Evolutionary conservation across 768 basidiomycete genomes (phyloP), one percentile per base, ranked within the genome.

Genomic region (Suillus occidentalis): DNA sequence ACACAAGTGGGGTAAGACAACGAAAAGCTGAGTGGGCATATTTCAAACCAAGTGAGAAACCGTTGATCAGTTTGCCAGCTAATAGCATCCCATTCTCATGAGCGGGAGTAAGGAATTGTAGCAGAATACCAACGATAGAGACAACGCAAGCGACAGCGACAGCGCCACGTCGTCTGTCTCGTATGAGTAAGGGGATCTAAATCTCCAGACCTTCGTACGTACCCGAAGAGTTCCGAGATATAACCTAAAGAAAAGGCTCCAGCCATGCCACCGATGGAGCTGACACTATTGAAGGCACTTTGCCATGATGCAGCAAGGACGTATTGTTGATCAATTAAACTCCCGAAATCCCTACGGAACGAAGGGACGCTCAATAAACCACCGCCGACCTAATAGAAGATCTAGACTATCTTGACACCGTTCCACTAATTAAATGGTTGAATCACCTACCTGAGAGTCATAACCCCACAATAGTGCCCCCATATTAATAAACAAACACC

Each of bases 291-390:
- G 57, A 73, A 73, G 1, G 73, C 70, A 13, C 71, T 73, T 47
- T 73, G 72, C 73, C 72, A 75, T 22, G 66, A 75, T 1, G 72
- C 72, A 39, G 73, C 52, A 31, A 73, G 67, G 13, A 75, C 43
- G 1, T 65, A 53, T 6, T 63, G 37, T 0, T 60, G 52, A 1
- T 60, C 43, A 7, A 8, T 25, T 3, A 67, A 5, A 40, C 69
- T 70, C 13, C 72, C 73, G 63, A 73, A 73, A 67, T 75, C 73
- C 9, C 12, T 25, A n/a, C 73, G 71, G 55, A 73, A 73, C 57
- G 72, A 60, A 13, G 72, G 67, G 3, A 73, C 60, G 25, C 72
- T 63, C 40, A 73, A 52, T 18, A 73, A 25, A 3, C 70, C 72
- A 4, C 71, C 72, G 0, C 65, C 67, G 12, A 73, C 40, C 71